These are phyloP conservation scores for Berberis vulgaris DNA, from an alignment of 164 flowering plant species.

Conservation along the genomic window DNA sequence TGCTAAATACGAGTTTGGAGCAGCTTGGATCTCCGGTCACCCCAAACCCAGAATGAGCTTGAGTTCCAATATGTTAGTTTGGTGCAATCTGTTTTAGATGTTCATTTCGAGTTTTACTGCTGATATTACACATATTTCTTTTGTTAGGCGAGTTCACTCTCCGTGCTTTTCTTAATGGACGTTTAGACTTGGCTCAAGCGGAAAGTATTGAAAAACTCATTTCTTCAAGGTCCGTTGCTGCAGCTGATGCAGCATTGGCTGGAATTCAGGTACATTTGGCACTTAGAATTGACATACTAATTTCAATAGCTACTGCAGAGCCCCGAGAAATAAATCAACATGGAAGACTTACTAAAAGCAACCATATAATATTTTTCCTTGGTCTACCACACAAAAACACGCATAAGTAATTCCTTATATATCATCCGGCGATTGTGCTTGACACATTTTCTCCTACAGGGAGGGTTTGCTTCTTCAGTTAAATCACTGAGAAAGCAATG, in stretches of 20 bases:
- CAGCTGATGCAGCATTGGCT: constrained; percentile 90
- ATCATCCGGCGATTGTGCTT: background rate
- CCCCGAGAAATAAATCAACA: too few relatives aligned
- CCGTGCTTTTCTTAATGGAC: constrained; percentile 96
- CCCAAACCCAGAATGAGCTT: too few relatives aligned
- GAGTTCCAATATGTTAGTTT: background rate
- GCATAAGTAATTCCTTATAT: background rate
- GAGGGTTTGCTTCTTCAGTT: constrained; percentile 84
- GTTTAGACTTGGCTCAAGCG: constrained; percentile 92
- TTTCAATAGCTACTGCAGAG: too few relatives aligned
- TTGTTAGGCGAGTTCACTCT: constrained; percentile 85
- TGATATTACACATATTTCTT: background rate
- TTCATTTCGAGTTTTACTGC: background rate
- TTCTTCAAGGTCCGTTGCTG: constrained; percentile 76
- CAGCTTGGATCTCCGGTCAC: too few relatives aligned
- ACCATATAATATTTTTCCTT: too few relatives aligned
- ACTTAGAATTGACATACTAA: too few relatives aligned
- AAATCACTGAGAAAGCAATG: constrained; percentile 64
- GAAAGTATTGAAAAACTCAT: constrained; percentile 76
- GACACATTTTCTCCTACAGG: constrained; percentile 35
- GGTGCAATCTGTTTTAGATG: background rate
- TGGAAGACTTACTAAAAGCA: too few relatives aligned
- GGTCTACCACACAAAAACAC: too few relatives aligned
- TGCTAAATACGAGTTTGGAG: too few relatives aligned
- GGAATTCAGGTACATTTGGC: constrained; percentile 60